Evolutionary conservation across 176 grass and related monocot genomes (phyloP).

Genomic region (Oryza meridionalis): DNA sequence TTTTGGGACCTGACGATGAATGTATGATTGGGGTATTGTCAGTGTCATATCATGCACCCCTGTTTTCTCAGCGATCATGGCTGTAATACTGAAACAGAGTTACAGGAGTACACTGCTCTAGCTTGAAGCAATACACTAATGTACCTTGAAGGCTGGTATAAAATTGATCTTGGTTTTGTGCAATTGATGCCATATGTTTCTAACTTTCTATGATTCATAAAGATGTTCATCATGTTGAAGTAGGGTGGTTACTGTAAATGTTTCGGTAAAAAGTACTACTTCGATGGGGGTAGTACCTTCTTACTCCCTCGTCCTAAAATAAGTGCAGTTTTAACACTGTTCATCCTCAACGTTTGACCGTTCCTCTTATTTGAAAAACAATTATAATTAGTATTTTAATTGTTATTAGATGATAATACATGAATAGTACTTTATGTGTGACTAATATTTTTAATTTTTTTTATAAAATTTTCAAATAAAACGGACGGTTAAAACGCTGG

Average conservation of each 20-base stretch:
- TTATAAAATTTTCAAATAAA: too few relatives aligned
- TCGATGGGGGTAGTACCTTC: too few relatives aligned
- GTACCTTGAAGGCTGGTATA: background rate
- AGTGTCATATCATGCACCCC: background rate
- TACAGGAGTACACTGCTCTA: background rate
- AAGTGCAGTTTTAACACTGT: too few relatives aligned
- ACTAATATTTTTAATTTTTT: too few relatives aligned
- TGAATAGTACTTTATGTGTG: too few relatives aligned
- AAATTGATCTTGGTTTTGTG: background rate
- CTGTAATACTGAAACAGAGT: background rate
- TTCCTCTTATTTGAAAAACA: too few relatives aligned
- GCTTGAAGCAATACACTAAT: conserved; percentile 4
- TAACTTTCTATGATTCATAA: background rate
- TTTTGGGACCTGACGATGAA: background rate
- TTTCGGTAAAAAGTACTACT: background rate
- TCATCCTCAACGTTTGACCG: too few relatives aligned
- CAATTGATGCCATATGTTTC: background rate
- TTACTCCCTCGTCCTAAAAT: too few relatives aligned
- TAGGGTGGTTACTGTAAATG: background rate
- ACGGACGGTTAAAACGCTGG: too few relatives aligned
- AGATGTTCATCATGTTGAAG: background rate
- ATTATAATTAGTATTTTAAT: too few relatives aligned
- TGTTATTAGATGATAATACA: too few relatives aligned
- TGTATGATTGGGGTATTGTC: background rate
- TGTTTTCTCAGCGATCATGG: conserved; percentile 4